Percentiles rank a stretch among this genome's conserved stretches.
phyloP scores from a whole-genome alignment of 257 asterid species.

The Solanum pennellii region DNA sequence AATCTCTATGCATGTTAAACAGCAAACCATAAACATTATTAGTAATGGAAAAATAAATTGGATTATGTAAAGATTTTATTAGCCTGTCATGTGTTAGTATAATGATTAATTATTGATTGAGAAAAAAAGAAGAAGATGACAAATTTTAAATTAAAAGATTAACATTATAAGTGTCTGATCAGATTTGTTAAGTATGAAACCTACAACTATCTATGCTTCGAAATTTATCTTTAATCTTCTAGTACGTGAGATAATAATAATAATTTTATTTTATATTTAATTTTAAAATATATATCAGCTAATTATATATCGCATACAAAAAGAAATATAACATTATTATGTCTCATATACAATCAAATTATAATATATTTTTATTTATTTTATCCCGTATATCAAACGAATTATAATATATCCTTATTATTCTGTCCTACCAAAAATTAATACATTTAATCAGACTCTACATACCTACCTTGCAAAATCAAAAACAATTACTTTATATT shows the following conservation, averaged over 20 bases:
- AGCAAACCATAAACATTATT: neutral
- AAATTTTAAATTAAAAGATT: neutral
- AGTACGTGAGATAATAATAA: neutral
- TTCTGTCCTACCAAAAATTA: neutral
- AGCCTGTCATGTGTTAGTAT: neutral
- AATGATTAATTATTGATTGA: neutral
- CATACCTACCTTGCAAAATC: neutral
- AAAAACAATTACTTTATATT: neutral
- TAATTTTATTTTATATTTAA: neutral
- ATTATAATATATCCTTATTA: too few relatives aligned
- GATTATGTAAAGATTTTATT: neutral
- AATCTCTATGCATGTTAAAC: neutral
- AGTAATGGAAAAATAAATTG: neutral
- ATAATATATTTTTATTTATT: too few relatives aligned
- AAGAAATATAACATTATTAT: fast-evolving
- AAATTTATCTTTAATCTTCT: neutral
- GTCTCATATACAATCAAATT: too few relatives aligned
- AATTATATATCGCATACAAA: fast-evolving
- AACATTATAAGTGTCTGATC: neutral
- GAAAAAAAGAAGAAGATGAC: neutral
- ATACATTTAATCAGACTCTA: neutral
- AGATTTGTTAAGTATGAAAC: neutral
- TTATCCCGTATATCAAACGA: fast-evolving
- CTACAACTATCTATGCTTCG: neutral
- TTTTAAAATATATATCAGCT: too few relatives aligned